Evolutionary conservation across 768 basidiomycete genomes (phyloP), one percentile per base, ranked within the genome.

Genomic region (Suillus variegatus): DNA sequence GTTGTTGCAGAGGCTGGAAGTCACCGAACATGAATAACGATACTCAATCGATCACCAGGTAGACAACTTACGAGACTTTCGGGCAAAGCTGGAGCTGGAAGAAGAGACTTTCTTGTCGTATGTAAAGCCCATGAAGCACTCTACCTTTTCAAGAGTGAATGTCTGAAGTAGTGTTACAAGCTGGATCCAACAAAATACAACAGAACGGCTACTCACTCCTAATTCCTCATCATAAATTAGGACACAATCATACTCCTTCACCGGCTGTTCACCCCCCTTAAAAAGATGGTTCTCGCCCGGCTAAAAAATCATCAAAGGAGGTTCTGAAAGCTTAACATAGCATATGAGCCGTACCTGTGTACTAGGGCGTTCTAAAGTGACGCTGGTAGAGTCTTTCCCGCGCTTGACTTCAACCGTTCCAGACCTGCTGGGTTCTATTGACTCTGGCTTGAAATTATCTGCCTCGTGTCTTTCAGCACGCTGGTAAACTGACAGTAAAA

Each of bases 361-460:
- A 67, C 87, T 88, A 1, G 87, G 84, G 68, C 87, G 89, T 74
- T 93, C 89, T 14, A 93, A 83, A 5, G 76, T 77, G 60, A 92
- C 82, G 36, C 71, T 81, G 10, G 83, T 85, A 14, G 76, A 77
- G 28, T 88, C 88, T 67, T 80, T 80, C 8, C 81, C 81, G 67
- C 82, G 82, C 71, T 80, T 85, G 52, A 90, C 82, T 61, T 89
- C 85, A 41, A 93, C 83, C 36, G 82, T 82, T 20, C 91, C 92
- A 43, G 89, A 83, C 68, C 85, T 89, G 2, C 84, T 80, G 28
- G 81, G 68, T 71, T 94, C 91, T 52, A 93, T 82, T 6, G 89
- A 87, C 61, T 85, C 82, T 3, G 93, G 91, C 73, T 86, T 91
- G 77, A 92, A 92, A 69, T 89, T 88, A 70, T 92, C 93, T 94